A percentile compares a stretch with the other conserved stretches of the same genome.
These are phyloP conservation scores for Metschnikowia colocasiae DNA, from an alignment of 805 yeast genomes.

Conservation along the genomic window DNA sequence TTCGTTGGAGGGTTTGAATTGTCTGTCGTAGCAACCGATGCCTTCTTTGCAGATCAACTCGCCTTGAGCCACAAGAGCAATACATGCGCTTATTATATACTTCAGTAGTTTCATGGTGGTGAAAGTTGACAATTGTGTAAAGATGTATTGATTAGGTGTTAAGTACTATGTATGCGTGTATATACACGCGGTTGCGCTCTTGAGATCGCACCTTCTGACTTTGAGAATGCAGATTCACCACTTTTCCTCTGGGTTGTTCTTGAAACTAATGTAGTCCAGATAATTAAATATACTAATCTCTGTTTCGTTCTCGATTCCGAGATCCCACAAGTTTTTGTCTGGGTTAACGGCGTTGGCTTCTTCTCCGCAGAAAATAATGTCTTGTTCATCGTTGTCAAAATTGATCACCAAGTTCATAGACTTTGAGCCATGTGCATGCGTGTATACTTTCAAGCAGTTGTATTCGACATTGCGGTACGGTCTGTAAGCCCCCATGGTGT, in stretches of 20 bases:
- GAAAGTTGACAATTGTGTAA: not conserved
- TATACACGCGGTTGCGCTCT: not conserved
- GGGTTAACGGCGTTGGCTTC: conserved; percentile 9
- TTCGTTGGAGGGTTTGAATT: conserved; percentile 59
- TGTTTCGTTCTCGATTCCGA: conserved; percentile 74
- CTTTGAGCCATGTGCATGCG: conserved; percentile 93
- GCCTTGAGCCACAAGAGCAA: not conserved
- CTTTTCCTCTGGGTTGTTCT: conserved; percentile 82
- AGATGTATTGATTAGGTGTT: not conserved
- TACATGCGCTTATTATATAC: not conserved
- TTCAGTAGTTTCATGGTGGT: not conserved
- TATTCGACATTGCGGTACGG: conserved; percentile 77
- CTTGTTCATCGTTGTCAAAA: conserved; percentile 72
- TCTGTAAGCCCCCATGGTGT: conserved; percentile 63
- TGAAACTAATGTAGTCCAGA: conserved; percentile 62
- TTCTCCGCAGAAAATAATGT: conserved; percentile 45
- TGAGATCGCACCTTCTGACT: not conserved
- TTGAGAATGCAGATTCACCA: conserved; percentile 47
- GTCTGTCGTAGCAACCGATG: conserved; percentile 56
- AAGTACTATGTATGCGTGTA: conserved; percentile 1
- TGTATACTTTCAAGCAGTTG: conserved; percentile 79
- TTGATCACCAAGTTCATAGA: conserved; percentile 90
- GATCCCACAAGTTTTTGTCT: conserved; percentile 30
- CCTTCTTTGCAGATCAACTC: conserved; percentile 24
- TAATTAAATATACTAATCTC: conserved; percentile 80